Base-by-base conservation (phyloP, 306 rosid species). In the Luffa acutangula region DNA sequence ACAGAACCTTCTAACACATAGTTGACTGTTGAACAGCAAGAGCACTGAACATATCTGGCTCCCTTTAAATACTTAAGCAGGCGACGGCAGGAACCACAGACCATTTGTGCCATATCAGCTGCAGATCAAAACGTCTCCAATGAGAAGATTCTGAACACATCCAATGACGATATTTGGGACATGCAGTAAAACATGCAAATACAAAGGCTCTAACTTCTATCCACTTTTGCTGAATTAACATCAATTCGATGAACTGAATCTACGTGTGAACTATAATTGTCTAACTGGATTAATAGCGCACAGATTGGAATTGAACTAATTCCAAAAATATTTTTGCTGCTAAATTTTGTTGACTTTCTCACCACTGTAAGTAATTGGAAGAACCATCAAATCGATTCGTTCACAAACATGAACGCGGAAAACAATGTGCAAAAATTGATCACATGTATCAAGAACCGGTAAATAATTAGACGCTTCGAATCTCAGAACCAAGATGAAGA, bases 71-170 rank as follows among this genome's bases (percentile, higher is more conserved):
- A 91, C 9, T 86, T 83, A 77, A 94, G 97, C 75, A 94, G 89
- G 75, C 82, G 92, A 54, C 82, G 89, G 80, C 98, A 94, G n/a
- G 97, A 86, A 60, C 98, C 98, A 71, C 98, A 94, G 34, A 94
- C 95, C 91, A 94, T 82, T 89, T 94, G 97, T 78, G 86, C 97
- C 85, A 87, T 84, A 80, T 88, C 97, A 88, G 88, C 82, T 77
- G 70, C 82, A 83, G 21, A 10, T 36, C 45, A 62, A 78, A 36
- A 43, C 60, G 18, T 63, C 20, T 79, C 34, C 56, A 64, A 37
- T 75, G 46, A 81, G 52, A 69, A 72, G 62, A 59, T 60, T 12
- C 48, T 87, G 18, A 77, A 42, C 65, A 42, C 25, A 77, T 45
- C 36, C 41, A 46, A 45, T 45, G 17, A 14, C 41, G n/a, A 46